Conservation (phyloP, 305 asterid species). For the Striga hermonthica region DNA sequence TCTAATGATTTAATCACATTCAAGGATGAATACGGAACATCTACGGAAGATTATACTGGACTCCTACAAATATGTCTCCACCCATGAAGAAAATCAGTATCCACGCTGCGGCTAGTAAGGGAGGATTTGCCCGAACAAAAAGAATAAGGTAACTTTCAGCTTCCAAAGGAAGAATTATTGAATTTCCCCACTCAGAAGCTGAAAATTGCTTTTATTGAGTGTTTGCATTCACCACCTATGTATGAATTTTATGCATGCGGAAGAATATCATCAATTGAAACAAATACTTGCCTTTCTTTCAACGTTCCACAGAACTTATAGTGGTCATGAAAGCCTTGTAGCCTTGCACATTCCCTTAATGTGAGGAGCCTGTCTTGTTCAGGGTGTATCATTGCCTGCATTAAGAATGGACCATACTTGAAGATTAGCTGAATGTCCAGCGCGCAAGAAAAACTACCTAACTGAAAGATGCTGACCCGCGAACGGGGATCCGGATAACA, state of each 20-base stretch:
- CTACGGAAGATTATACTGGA: not conserved
- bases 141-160: too few relatives aligned
- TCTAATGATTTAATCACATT: too few relatives aligned
- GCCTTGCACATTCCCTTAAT: slow-evolving; percentile 76
- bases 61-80: not conserved
- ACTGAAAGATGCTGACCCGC: slow-evolving; percentile 45
- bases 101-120: too few relatives aligned
- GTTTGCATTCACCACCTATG: too few relatives aligned
- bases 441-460: slow-evolving; percentile 2
- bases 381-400: slow-evolving; percentile 69
- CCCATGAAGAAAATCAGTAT: not conserved
- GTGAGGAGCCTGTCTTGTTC: slow-evolving; percentile 80
- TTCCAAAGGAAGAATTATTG: too few relatives aligned
- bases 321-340: slow-evolving; percentile 88
- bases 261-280: not conserved
- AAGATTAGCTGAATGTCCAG: slow-evolving; percentile 17
- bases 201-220: too few relatives aligned
- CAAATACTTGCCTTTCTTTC: slow-evolving; percentile 52
- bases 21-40: too few relatives aligned
- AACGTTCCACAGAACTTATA: slow-evolving; percentile 62
- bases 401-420: slow-evolving; percentile 1
- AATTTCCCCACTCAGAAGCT: too few relatives aligned
- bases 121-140: too few relatives aligned
- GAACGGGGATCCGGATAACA: slow-evolving; percentile 53
- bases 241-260: not conserved